Evolutionary conservation across 2,329 filamentous ascomycete species (phyloP).

Genomic region (Ceratocystis papillata): DNA sequence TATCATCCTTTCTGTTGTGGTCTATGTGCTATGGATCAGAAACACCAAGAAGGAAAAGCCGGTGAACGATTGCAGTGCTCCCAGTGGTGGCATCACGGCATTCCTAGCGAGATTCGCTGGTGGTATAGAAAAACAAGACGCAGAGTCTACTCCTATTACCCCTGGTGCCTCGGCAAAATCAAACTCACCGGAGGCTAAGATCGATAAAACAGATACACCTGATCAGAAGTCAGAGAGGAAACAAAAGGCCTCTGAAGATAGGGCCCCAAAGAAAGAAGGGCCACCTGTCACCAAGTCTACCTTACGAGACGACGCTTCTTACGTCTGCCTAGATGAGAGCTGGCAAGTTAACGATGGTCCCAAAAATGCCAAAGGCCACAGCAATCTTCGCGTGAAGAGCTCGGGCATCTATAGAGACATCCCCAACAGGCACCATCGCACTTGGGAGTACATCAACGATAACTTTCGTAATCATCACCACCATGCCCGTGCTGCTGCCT

Average conservation of each 20-base stretch:
- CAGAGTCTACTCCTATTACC: not conserved
- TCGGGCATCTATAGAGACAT: not conserved
- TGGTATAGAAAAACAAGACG: not conserved
- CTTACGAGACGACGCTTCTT: not conserved
- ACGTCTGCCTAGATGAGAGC: not conserved
- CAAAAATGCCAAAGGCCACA: conserved; percentile 4
- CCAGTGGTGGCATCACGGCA: not conserved
- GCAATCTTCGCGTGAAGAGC: conserved; percentile 1
- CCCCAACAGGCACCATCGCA: not conserved
- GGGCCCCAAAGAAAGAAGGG: not conserved
- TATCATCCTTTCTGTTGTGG: not conserved
- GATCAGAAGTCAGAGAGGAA: not conserved
- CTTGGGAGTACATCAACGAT: not conserved
- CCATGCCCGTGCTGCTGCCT: not conserved
- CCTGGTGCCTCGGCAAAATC: not conserved
- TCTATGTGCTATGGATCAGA: not conserved
- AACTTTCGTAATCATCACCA: not conserved
- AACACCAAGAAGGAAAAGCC: not conserved
- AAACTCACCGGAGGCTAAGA: not conserved
- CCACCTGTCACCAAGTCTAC: not conserved
- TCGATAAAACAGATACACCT: not conserved
- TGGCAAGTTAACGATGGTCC: conserved; percentile 4
- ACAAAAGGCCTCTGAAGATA: not conserved
- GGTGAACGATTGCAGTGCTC: too few species aligned
- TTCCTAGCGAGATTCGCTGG: not conserved